A percentile compares a stretch with the other conserved stretches of the same genome.
Evolutionary conservation across 2,329 filamentous ascomycete genomes (phyloP).

Genomic region (Cryphonectria carpinicola): DNA sequence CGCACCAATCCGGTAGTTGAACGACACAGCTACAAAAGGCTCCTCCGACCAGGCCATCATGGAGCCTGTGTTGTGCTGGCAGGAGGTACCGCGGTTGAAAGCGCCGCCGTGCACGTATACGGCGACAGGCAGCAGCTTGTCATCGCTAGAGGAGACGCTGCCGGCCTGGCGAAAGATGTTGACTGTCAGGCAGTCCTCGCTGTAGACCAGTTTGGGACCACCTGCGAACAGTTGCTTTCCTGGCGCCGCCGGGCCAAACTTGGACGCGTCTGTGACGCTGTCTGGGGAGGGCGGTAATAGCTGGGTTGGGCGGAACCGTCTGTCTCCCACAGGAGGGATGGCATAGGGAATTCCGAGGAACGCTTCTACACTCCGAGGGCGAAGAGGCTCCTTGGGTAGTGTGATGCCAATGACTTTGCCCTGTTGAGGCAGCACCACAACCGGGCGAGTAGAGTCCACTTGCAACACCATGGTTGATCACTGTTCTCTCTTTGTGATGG

Average conservation of each 20-base stretch:
- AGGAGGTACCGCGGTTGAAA: constrained; percentile 46
- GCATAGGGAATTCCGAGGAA: constrained; percentile 57
- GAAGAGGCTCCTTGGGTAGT: constrained; percentile 26
- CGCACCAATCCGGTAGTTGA: constrained; percentile 58
- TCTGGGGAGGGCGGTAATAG: constrained; percentile 35
- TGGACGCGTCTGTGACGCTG: constrained; percentile 33
- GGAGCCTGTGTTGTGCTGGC: constrained; percentile 52
- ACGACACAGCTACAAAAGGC: constrained; percentile 52
- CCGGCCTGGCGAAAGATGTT: constrained; percentile 34
- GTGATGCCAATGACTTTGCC: constrained; percentile 34
- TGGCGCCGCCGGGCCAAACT: constrained; percentile 33
- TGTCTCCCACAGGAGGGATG: constrained; percentile 49
- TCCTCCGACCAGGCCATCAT: constrained; percentile 52
- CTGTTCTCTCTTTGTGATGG: neutral
- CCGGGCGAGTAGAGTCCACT: constrained; percentile 22
- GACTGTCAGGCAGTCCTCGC: constrained; percentile 36
- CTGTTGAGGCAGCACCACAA: constrained; percentile 19
- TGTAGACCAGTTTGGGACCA: constrained; percentile 31
- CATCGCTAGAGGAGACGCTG: neutral
- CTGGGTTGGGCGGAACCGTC: constrained; percentile 47
- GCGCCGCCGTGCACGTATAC: constrained; percentile 53
- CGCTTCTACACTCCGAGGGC: constrained; percentile 37
- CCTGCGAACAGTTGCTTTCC: constrained; percentile 24
- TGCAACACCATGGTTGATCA: constrained; percentile 23
- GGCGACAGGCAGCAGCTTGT: constrained; percentile 38